A percentile compares a stretch with the other conserved stretches of the same genome.
Evolutionary conservation across 1,284 basidiomycete species (phyloP).

Genomic region (Mrakiaceae sp.): DNA sequence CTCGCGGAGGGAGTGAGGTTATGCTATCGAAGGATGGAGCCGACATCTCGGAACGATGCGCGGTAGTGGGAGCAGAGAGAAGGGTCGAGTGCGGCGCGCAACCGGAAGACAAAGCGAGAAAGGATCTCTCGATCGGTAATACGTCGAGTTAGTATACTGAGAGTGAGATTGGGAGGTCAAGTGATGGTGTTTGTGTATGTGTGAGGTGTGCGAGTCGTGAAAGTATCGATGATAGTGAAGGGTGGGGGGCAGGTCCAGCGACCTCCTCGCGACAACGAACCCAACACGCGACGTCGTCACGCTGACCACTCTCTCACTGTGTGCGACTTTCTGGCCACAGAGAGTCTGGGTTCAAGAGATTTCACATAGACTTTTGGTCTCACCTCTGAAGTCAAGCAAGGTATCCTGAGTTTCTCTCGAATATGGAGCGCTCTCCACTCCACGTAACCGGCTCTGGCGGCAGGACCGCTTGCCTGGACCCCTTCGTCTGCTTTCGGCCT

Average conservation of each 20-base stretch:
- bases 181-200: background rate
- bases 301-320: too few species aligned
- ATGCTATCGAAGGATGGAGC: background rate
- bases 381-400: background rate
- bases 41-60: background rate
- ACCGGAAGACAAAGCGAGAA: background rate
- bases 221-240: too few species aligned
- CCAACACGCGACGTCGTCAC: too few species aligned
- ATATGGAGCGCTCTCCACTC: background rate
- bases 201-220: background rate
- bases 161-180: background rate
- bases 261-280: too few species aligned
- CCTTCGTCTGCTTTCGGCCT: too few species aligned
- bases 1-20: conserved; percentile 8
- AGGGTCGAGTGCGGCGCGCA: background rate
- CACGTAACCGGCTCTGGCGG: too few species aligned
- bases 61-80: background rate
- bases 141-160: background rate
- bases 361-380: background rate
- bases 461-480: too few species aligned
- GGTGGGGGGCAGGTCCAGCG: too few species aligned
- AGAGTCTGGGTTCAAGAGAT: too few species aligned
- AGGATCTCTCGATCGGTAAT: too few species aligned
- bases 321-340: too few species aligned
- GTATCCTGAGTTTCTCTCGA: background rate